Base-by-base conservation (phyloP, 139 green algal genomes). In the Chlamydomonas incerta region DNA sequence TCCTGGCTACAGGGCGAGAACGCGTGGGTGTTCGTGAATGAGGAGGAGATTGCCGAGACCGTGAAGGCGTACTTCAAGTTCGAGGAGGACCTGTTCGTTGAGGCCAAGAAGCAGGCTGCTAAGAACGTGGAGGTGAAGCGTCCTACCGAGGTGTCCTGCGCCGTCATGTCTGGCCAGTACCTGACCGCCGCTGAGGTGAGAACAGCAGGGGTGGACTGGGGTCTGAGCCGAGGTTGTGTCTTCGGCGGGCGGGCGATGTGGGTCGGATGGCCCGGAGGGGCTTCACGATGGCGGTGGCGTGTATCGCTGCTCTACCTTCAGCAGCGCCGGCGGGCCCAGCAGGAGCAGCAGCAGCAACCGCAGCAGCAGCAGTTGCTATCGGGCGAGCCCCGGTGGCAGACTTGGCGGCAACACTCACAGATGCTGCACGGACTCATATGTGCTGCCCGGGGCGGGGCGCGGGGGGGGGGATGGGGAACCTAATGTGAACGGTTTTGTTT, bases 11-110 rank as follows among this genome's bases (percentile, higher is more conserved):
- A 97, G 95, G 93, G 93, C 29, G 93, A 97, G 83, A 98, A 98
- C 86, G 94, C 93, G 0, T 98, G 95, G 94, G 88, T 98, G 37
- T 98, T 98, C 90, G 85, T 96, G n/a, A 63, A 88, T 15, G 96
- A 98, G 83, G 95, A 98, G 52, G 72, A 85, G 81, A 95, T 98
- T 57, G 65, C 92, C 3, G 87, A 89, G n/a, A 69, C 75, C 26
- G 85, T 97, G 24, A 98, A 98, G 87, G 82, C 89, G 34, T 98
- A 92, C 72, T 88, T 95, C 58, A 90, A 94, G 29, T 96, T 96
- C 79, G 90, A 97, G 88, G 93, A 95, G 63, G 85, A 92, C 37
- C 88, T 96, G 50, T 71, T 88, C 63, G 89, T 37, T 62, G 85
- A 90, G 70, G 87, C 91, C 41, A 93, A 94, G 89, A 92, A 90